A percentile compares a stretch with the other conserved stretches of the same genome.
Conservation (phyloP, 805 yeast species). For the Candida pseudoglaebosa region DNA sequence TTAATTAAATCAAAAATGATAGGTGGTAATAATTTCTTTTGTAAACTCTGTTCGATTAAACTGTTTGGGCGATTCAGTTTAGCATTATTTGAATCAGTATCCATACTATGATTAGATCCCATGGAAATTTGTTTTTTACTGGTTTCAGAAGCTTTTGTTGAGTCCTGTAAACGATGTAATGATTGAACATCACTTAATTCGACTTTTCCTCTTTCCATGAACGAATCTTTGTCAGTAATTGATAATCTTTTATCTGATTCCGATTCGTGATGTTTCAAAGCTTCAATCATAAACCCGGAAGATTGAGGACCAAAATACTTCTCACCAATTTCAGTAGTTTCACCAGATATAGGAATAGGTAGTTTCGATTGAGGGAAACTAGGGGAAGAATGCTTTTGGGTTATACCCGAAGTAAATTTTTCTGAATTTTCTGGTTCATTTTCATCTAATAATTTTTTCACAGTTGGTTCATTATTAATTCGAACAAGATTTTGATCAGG, state of each 20-base stretch:
- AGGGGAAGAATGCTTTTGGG: not conserved
- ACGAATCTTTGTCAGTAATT: not conserved
- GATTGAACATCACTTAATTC: not conserved
- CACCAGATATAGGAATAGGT: slow-evolving; percentile 23
- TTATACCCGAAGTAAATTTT: slow-evolving; percentile 7
- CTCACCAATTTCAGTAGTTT: slow-evolving; percentile 35
- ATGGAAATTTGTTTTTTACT: not conserved
- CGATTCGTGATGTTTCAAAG: slow-evolving; percentile 15
- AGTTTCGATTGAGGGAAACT: not conserved
- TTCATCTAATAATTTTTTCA: slow-evolving; percentile 1
- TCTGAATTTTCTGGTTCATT: not conserved
- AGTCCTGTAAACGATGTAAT: not conserved
- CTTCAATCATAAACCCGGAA: slow-evolving; percentile 44
- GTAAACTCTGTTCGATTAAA: slow-evolving; percentile 18
- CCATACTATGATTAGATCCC: not conserved
- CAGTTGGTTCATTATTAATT: not conserved
- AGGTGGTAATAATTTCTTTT: slow-evolving; percentile 31
- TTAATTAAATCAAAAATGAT: slow-evolving; percentile 9
- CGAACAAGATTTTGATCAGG: too few species aligned
- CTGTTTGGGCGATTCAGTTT: slow-evolving; percentile 3
- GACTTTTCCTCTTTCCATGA: too few species aligned
- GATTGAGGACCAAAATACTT: slow-evolving; percentile 52
- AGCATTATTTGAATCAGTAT: slow-evolving; percentile 2
- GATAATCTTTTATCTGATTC: not conserved
- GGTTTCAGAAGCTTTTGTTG: not conserved